Base-by-base conservation (phyloP, 257 asterid species). In the Nemophila menziesii region DNA sequence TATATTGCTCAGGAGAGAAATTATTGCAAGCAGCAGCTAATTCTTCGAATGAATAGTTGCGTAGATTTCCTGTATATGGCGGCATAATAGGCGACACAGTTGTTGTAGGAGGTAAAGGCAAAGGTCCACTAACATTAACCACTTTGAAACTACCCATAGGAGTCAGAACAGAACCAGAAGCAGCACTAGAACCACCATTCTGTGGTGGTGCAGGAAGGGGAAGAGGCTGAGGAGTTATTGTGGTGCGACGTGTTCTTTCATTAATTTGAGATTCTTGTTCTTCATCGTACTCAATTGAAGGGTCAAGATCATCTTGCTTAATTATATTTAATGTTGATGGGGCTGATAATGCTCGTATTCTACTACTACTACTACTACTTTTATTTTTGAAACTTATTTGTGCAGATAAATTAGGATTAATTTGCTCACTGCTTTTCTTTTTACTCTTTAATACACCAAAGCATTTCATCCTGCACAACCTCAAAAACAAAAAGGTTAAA, bases 211-310 rank as follows among this genome's bases (percentile, higher is more conserved):
- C n/a, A 0, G 97, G 97, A 18, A 86, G 94, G 36, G 97, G 97
- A 61, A 86, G 94, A 11, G 97, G 97, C 48, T 77, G 97, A 65
- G 97, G 94, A 42, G 61, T 75, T n/a, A n/a, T n/a, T 1, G 79
- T 77, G 3, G 86, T 67, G 24, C 54, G 79, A 56, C 75, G 61
- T 1, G 84, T 73, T 22, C 84, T 84, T 72, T 84, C 65, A 4
- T 73, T 82, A 56, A 58, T 50, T 71, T 60, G 76, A 56, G 69
- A 66, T 48, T 75, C 94, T 22, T 76, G 92, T 48, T 58, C 79
- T 54, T 82, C 94, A 38, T 86, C 94, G 27, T 20, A 63, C 45
- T 82, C 89, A 44, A 58, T 23, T 17, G 86, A 60, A 24, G 63
- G 44, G n/a, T n/a, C 44, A 5, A 79, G 72, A 18, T 68, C 56